Base-by-base conservation (phyloP, 1,284 basidiomycete genomes). In the Cryptococcus sp. region DNA sequence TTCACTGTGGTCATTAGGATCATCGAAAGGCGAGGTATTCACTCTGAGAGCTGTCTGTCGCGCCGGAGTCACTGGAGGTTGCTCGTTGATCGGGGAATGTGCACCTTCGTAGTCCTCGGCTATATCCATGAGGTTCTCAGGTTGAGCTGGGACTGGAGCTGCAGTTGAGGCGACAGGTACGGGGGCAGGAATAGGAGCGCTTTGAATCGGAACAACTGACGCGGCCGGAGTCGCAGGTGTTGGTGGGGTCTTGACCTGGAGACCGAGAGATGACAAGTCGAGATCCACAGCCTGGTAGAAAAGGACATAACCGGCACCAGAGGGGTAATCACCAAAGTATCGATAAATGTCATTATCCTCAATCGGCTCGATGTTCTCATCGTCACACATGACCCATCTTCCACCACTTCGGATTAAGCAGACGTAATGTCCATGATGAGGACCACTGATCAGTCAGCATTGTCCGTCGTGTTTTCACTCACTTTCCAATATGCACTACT, bases 401-500 rank as follows among this genome's bases (percentile, higher is more conserved):
- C 86, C 88, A 59, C 82, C 81, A 2, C 90, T 89, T 72, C 90
- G 91, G 73, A 97, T 86, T 64, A 98, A 87, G 58, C 94, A 90
- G 60, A 98, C 86, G 74, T 98, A 98, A 79, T 98, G 95, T 0
- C 95, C 95, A 69, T 98, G 95, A 68, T 96, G 88, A 15, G 92
- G 91, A 2, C 94, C 93, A 65, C 91, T 95, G 63, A 23, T 3
- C 11, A 14, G 45, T 52, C 52, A 58, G 59, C 49, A 13, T 15
- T n/a, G 35, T 6, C 10, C 35, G 13, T 15, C 5, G 34, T 23
- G 38, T 14, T 2, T 35, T 14, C 4, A 84, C 89, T 75, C 74
- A 93, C 92, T 85, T 89, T 80, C 95, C 95, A 63, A 98, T 95
- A 76, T 98, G 95, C 5, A 98, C 90, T 45, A 98, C 92, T 58